Evolutionary conservation across 2,329 filamentous ascomycete genomes (phyloP).

Genomic region (Fusarium buharicum): DNA sequence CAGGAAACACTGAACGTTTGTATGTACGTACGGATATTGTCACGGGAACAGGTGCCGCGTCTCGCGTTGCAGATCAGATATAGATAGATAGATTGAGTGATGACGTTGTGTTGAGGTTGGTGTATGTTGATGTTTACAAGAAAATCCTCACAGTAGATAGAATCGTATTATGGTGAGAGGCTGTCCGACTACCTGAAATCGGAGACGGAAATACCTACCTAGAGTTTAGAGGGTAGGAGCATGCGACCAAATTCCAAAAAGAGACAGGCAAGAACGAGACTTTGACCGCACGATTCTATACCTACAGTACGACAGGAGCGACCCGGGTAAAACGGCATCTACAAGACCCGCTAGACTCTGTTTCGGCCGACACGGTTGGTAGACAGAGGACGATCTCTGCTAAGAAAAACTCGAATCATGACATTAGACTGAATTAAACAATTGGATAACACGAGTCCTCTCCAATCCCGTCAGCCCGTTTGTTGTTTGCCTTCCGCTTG

Average conservation of each 20-base stretch:
- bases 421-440: constrained; percentile 3
- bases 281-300: neutral
- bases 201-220: constrained; percentile 31
- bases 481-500: too few species aligned
- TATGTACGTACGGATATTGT: neutral
- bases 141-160: too few species aligned
- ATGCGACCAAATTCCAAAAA: too few species aligned
- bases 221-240: constrained; percentile 1
- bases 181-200: constrained; percentile 1
- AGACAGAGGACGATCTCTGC: constrained; percentile 26
- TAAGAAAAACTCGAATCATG: constrained; percentile 27
- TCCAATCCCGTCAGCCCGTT: neutral
- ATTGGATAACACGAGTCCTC: constrained; percentile 4
- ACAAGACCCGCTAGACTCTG: constrained; percentile 29
- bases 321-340: constrained; percentile 43
- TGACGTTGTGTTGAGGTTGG: constrained; percentile 15
- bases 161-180: too few species aligned
- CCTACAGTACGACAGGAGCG: neutral
- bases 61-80: neutral
- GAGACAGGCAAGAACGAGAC: constrained; percentile 6
- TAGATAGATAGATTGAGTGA: neutral
- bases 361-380: constrained; percentile 34
- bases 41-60: constrained; percentile 2
- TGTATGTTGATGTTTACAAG: neutral
- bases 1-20: neutral